Percentiles rank a stretch among this genome's conserved stretches.
Evolutionary conservation across 2,329 filamentous ascomycete genomes (phyloP).

Genomic region (Pseudogymnoascus sp.): DNA sequence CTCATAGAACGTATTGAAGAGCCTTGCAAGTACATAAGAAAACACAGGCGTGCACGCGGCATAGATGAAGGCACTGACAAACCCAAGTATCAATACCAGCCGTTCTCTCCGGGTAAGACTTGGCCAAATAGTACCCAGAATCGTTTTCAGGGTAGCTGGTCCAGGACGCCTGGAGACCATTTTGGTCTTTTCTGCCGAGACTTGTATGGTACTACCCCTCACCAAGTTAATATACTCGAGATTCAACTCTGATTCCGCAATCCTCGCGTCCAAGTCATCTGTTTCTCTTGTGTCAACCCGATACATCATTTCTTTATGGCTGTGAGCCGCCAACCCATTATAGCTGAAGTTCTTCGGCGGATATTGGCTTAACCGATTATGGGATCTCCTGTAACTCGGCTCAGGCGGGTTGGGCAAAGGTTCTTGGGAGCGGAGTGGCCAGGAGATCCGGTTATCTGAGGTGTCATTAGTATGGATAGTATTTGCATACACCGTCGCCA

Average conservation of each 20-base stretch:
- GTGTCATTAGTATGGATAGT: neutral
- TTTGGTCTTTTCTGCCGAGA: neutral
- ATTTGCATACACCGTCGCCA: constrained; percentile 4
- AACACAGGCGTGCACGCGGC: constrained; percentile 67
- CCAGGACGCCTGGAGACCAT: neutral
- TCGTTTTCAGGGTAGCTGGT: constrained; percentile 38
- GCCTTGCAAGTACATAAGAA: constrained; percentile 64
- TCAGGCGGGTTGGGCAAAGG: neutral
- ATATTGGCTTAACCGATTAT: neutral
- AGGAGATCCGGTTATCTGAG: neutral
- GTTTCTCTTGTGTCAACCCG: neutral
- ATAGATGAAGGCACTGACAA: constrained; percentile 55
- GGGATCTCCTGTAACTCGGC: neutral
- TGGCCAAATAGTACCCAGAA: constrained; percentile 66
- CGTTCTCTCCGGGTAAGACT: constrained; percentile 46
- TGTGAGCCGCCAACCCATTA: neutral
- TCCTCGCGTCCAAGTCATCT: neutral
- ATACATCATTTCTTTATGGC: neutral
- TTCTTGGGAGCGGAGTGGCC: neutral
- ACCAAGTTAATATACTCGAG: neutral
- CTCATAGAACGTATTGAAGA: constrained; percentile 64
- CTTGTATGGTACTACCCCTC: neutral
- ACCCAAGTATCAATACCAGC: constrained; percentile 49
- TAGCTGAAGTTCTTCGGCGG: neutral
- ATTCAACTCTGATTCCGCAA: neutral